Percentiles rank a stretch among this genome's conserved stretches.
phyloP scores from a whole-genome alignment of 208 protist genomes.

The Blastocrithidia nonstop region DNA sequence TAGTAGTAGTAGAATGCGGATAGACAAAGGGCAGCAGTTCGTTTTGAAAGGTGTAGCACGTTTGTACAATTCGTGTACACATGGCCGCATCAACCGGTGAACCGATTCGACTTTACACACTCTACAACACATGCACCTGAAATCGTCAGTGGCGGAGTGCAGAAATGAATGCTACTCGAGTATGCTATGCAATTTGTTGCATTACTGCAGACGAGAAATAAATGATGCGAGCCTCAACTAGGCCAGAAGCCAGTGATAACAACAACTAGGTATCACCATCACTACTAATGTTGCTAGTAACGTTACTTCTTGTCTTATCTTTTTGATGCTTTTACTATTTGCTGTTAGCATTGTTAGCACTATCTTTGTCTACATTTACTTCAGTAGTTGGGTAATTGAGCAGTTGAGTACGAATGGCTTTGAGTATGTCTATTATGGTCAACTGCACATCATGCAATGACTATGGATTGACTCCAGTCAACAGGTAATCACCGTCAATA shows the following conservation, averaged over 20 bases:
- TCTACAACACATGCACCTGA: constrained; percentile 44
- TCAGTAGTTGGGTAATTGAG: constrained; percentile 9
- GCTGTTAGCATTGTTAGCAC: no score
- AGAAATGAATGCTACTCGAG: constrained; percentile 31
- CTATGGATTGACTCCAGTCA: constrained; percentile 41
- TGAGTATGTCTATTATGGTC: constrained; percentile 20
- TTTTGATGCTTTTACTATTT: background rate
- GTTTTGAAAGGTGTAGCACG: no score
- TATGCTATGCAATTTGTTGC: constrained; percentile 15
- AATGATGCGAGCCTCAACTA: constrained; percentile 27
- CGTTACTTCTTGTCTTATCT: background rate
- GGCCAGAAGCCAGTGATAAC: background rate
- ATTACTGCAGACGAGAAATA: constrained; percentile 54
- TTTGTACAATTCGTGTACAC: constrained; percentile 44
- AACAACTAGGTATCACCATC: no score
- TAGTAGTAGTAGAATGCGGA: no score
- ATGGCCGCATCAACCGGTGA: constrained; percentile 61
- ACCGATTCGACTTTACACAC: constrained; percentile 25
- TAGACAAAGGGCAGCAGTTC: no score
- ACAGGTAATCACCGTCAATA: constrained; percentile 63
- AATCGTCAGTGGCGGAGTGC: constrained; percentile 43
- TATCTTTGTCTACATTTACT: no score
- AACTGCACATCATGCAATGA: constrained; percentile 21
- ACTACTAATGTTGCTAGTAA: background rate
- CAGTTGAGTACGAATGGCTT: constrained; percentile 27